Conservation (phyloP, 2,329 filamentous ascomycete genomes). For the Thielaviopsis musarum region DNA sequence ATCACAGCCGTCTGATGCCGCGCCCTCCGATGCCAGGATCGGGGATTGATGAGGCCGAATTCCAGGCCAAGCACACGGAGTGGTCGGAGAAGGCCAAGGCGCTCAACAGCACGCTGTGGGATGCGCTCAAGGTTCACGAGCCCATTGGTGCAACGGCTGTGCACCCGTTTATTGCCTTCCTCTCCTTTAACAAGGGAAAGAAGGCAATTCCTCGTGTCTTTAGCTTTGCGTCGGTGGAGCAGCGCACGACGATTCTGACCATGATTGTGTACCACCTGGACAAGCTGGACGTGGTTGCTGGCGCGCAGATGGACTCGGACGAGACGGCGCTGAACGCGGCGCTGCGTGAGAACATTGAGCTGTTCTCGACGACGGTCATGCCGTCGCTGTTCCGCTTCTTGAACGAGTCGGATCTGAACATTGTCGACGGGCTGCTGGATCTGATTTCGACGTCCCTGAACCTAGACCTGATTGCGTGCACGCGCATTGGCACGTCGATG, state of each 20-base stretch:
- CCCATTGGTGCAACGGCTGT: conserved; percentile 61
- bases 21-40: conserved; percentile 24
- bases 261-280: conserved; percentile 93
- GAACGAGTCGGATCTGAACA: conserved; percentile 76
- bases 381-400: conserved; percentile 79
- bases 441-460: conserved; percentile 72
- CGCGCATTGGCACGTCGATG: conserved; percentile 74
- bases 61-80: conserved; percentile 57
- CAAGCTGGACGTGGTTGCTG: conserved; percentile 73
- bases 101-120: conserved; percentile 73
- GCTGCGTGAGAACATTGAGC: conserved; percentile 79
- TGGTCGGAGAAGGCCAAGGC: conserved; percentile 56
- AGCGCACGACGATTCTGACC: conserved; percentile 86
- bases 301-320: conserved; percentile 56
- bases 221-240: conserved; percentile 78
- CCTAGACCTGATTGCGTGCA: conserved; percentile 68
- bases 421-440: conserved; percentile 78
- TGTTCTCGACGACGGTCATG: conserved; percentile 79
- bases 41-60: conserved; percentile 43
- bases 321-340: conserved; percentile 56
- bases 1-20: conserved; percentile 72
- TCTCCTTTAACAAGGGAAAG: conserved; percentile 91
- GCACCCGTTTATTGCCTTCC: conserved; percentile 90
- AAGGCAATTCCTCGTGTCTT: conserved; percentile 91
- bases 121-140: conserved; percentile 78